Evolutionary conservation across 257 asterid species (phyloP), one percentile per base, ranked within the genome.

Genomic region (Jasminum sambac): DNA sequence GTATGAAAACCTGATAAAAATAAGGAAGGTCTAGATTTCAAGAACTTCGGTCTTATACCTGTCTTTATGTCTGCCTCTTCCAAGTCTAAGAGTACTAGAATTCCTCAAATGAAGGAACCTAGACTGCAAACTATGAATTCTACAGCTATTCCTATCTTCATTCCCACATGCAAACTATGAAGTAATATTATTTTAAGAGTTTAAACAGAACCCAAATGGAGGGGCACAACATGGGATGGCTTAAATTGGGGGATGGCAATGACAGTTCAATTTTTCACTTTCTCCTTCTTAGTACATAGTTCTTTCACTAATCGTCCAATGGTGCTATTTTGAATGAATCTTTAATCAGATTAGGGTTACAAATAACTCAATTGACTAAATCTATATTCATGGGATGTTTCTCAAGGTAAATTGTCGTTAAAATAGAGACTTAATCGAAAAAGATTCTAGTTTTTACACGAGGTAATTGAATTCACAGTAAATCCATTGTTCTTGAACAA

Each of bases 371-470:
- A 48, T n/a, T n/a, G 8, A 11, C 24, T 17, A 21, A 11, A 9
- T 55, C 5, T 21, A 55, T 3, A 55, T 7, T 24, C 11, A 55
- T 5, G 34, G 62, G 62, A 21, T 55, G 62, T 55, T 21, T 13
- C 62, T 55, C 34, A 0, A 55, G 34, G 61, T 0, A 19, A 55
- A 23, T 23, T 21, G 62, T 6, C 21, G 3, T 55, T 44, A 4
- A 62, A 69, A 69, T 71, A n/a, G 43, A 73, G 13, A 46, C 30
- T 10, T 52, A 23, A 43, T 11, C 42, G 42, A 43, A 30, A 48
- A 67, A 72, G 62, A 44, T 70, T 43, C 72, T 46, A 21, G 38
- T 42, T 57, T 64, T 68, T 68, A 46, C 71, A 26, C 48, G 59
- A 39, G 65, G 58, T 46, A 41, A 23, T 19, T 11, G 21, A 69